A percentile compares a stretch with the other conserved stretches of the same genome.
Evolutionary conservation across 2,329 filamentous ascomycete species (phyloP).

Genomic region (Pseudogymnoascus sp.): DNA sequence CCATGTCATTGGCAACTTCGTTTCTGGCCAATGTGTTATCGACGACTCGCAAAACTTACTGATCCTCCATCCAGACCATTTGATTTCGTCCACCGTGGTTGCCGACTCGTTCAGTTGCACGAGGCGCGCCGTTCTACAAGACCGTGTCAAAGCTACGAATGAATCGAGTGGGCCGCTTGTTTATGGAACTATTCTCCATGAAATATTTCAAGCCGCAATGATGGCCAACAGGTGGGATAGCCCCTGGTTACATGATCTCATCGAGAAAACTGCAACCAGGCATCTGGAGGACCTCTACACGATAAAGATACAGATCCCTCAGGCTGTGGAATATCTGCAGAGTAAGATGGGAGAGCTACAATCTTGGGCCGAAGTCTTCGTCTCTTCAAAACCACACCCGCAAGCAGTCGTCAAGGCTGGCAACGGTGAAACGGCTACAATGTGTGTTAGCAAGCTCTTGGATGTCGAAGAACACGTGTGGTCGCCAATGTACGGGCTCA

Average conservation of each 20-base stretch:
- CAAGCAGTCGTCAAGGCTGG: conserved; percentile 73
- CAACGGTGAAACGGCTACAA: conserved; percentile 65
- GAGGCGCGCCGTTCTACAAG: conserved; percentile 85
- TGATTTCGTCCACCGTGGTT: conserved; percentile 89
- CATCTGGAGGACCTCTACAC: conserved; percentile 87
- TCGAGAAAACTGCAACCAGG: conserved; percentile 61
- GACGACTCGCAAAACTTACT: conserved; percentile 78
- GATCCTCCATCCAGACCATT: conserved; percentile 88
- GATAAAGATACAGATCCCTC: conserved; percentile 66
- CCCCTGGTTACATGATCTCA: conserved; percentile 56
- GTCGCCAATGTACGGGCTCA: conserved; percentile 95
- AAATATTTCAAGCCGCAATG: conserved; percentile 88
- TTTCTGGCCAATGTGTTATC: conserved; percentile 67
- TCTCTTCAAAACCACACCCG: conserved; percentile 60
- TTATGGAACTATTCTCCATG: conserved; percentile 89
- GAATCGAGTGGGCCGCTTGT: conserved; percentile 74
- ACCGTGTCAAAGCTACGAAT: conserved; percentile 85
- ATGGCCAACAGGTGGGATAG: conserved; percentile 75
- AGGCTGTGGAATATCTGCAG: conserved; percentile 71
- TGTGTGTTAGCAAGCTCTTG: conserved; percentile 88
- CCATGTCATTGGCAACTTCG: conserved; percentile 77
- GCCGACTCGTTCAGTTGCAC: conserved; percentile 94
- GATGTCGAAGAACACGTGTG: conserved; percentile 97
- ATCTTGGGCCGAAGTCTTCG: conserved; percentile 76
- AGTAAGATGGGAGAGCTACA: conserved; percentile 77